Evolutionary conservation across 345 rosid species (phyloP), one percentile per base, ranked within the genome.

Genomic region (Psidium friedrichsthalianum): DNA sequence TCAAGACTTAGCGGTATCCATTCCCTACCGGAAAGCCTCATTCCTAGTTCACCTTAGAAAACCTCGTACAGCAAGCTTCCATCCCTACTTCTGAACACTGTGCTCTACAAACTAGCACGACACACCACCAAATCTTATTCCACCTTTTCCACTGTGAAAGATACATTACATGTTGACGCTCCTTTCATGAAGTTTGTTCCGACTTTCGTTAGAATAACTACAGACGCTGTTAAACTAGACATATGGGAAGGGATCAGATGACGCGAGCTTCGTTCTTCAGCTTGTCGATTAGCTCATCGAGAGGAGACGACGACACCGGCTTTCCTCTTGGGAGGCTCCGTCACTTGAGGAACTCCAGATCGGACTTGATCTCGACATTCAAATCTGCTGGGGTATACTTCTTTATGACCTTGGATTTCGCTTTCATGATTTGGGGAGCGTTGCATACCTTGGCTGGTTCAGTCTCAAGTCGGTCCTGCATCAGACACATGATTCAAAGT

Each of bases 371-470:
- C 61, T 93, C 95, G 1, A 95, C 94, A 15, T 94, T 90, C 90
- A 97, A 86, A 87, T 97, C 96, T 84, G 89, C 84, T 11, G 92
- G 92, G 20, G 95, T 90, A 86, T 90, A 92, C 85, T 94, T 97
- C 93, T 93, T 95, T 74, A 97, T 92, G 27, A 88, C 93, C 91
- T 95, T 95, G 1, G 98, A 95, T 88, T 95, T 97, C 0, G 98
- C 98, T 89, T 97, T 97, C 99, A 97, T 94, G 85, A 95, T 95
- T 95, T 97, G 27, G 99, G 98, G 49, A 96, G 97, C 9, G 99
- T 94, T 6, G 99, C 99, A 81, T 97, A 95, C 85, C 98, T 93
- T 13, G 98, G 98, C 85, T 97, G 98, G 93, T 97, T 96, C 86
- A 97, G 91, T 90, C 99, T 93, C 91, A 95, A 87, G 90, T 97